Conservation (phyloP, 148 eudicot species). For the Camellia lanceoleosa region DNA sequence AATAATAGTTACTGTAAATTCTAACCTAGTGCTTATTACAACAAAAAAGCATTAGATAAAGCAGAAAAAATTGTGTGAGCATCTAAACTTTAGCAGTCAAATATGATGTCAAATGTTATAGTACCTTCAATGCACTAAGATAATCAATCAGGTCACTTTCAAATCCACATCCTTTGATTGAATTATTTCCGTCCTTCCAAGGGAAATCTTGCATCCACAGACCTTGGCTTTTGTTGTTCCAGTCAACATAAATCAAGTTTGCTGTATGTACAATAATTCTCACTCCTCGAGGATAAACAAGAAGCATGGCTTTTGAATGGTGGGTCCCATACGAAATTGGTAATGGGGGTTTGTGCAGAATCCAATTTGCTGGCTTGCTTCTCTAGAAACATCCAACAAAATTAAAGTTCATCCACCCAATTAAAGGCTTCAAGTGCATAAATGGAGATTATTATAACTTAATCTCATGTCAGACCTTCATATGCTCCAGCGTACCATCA, state of each 20-base stretch:
- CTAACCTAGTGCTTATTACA: background rate
- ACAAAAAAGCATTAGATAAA: background rate
- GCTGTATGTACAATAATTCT: conserved; percentile 92
- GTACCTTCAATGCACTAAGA: conserved; percentile 78
- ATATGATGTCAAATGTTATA: background rate
- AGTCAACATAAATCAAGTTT: conserved; percentile 87
- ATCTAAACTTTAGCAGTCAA: background rate
- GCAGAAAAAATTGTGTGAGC: background rate
- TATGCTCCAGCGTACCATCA: conserved; percentile 69
- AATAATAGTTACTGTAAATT: background rate
- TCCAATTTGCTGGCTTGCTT: conserved; percentile 72
- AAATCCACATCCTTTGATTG: conserved; percentile 58
- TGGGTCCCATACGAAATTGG: conserved; percentile 97
- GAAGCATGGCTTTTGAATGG: conserved; percentile 97
- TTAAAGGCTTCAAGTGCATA: conserved; percentile 15
- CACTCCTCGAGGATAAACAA: conserved; percentile 88
- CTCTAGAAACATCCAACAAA: conserved; percentile 47
- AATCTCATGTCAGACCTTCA: conserved; percentile 57
- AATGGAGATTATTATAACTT: background rate
- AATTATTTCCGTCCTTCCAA: conserved; percentile 63
- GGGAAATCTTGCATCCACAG: conserved; percentile 99
- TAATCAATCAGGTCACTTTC: conserved; percentile 82
- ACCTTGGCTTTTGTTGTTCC: conserved; percentile 97
- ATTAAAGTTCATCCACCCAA: conserved; percentile 4
- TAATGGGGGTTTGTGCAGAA: conserved; percentile 86